Evolutionary conservation across 2,329 filamentous ascomycete species (phyloP).

Genomic region (Colletotrichum higginsianum): DNA sequence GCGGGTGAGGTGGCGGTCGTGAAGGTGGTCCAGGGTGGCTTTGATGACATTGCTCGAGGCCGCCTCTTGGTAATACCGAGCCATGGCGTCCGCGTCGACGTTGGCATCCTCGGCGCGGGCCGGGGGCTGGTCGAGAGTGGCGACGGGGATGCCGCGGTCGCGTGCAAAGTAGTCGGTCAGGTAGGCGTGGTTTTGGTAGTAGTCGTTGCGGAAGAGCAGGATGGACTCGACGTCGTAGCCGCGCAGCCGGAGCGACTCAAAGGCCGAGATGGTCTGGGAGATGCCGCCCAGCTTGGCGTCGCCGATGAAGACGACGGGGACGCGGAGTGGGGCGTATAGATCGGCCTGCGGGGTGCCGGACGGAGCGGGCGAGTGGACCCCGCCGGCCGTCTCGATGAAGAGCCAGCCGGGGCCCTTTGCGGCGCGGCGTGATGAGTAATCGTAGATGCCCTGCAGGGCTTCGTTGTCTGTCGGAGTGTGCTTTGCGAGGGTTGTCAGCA

Average conservation of each 20-base stretch:
- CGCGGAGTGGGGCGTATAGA: conserved; percentile 80
- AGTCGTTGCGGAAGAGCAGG: conserved; percentile 76
- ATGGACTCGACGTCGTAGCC: conserved; percentile 83
- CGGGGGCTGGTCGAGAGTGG: conserved; percentile 74
- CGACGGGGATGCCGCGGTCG: conserved; percentile 69
- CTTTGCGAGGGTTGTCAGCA: not conserved
- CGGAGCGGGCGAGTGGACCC: conserved; percentile 84
- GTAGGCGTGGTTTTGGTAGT: conserved; percentile 79
- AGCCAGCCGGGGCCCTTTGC: conserved; percentile 67
- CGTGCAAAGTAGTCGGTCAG: conserved; percentile 77
- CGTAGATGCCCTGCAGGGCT: conserved; percentile 64
- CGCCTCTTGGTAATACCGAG: conserved; percentile 72
- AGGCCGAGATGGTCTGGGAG: conserved; percentile 83
- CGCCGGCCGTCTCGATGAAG: conserved; percentile 86
- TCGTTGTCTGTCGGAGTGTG: conserved; percentile 63
- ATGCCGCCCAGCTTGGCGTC: conserved; percentile 86
- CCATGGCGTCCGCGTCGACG: conserved; percentile 72
- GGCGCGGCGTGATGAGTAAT: conserved; percentile 61
- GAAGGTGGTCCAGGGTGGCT: conserved; percentile 65
- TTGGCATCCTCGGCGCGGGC: conserved; percentile 53
- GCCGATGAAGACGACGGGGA: conserved; percentile 81
- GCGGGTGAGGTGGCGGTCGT: conserved; percentile 67
- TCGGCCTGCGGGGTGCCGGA: conserved; percentile 85
- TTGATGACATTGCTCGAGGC: conserved; percentile 57
- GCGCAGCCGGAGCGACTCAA: conserved; percentile 82